These are phyloP conservation scores for Leccinum imitatum DNA, from an alignment of 768 basidiomycete genomes.

Conservation along the genomic window DNA sequence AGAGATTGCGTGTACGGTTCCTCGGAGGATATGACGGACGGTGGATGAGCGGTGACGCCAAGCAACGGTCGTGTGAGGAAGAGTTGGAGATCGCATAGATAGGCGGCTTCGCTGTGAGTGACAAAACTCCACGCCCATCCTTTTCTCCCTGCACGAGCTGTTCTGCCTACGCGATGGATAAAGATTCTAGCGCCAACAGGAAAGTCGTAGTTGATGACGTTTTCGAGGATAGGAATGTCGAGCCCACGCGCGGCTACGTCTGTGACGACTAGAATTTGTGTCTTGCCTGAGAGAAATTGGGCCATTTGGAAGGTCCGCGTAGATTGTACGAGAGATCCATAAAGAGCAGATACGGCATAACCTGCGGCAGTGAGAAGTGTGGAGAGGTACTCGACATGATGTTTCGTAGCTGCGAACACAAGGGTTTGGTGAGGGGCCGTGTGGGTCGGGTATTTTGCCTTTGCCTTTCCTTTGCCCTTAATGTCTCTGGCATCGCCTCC, in stretches of 20 bases:
- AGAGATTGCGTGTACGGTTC: conserved; percentile 69
- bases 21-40: conserved; percentile 46
- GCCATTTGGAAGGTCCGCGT: conserved; percentile 91
- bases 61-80: conserved; percentile 82
- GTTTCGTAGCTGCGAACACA: conserved; percentile 95
- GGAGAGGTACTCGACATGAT: conserved; percentile 94
- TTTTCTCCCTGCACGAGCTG: conserved; percentile 90
- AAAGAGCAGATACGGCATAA: conserved; percentile 91
- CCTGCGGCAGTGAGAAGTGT: conserved; percentile 75
- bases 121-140: conserved; percentile 98
- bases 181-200: conserved; percentile 92
- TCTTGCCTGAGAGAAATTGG: conserved; percentile 76
- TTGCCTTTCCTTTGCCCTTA: conserved; percentile 52
- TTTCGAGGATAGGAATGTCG: conserved; percentile 94
- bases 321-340: conserved; percentile 90
- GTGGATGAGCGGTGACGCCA: conserved; percentile 36
- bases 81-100: conserved; percentile 88
- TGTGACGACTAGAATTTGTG: conserved; percentile 90
- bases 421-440: conserved; percentile 87
- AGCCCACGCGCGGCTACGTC: conserved; percentile 98
- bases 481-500: conserved; percentile 33
- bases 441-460: conserved; percentile 43
- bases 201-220: conserved; percentile 98
- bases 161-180: conserved; percentile 95
- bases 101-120: conserved; percentile 81